Evolutionary conservation across 106 monocot genomes (phyloP).

Genomic region (Dendrobium nobile): DNA sequence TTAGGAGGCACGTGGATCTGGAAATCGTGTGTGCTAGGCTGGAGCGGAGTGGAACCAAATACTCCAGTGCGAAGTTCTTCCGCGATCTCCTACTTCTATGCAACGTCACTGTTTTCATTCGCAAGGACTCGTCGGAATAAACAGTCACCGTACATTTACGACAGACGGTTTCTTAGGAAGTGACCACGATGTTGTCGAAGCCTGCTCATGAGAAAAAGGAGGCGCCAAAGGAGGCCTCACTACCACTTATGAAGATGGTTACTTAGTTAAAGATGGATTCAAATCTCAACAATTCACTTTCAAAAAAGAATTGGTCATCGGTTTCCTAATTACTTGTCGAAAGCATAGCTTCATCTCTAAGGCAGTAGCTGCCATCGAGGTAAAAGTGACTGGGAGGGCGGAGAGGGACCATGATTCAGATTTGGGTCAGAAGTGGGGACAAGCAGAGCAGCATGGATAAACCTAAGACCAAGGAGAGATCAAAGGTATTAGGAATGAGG

Average conservation of each 20-base stretch:
- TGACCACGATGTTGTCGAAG: not conserved
- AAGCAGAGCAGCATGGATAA: not conserved
- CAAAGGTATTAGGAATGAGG: not conserved
- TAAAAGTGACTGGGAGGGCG: constrained; percentile 1
- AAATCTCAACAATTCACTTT: not conserved
- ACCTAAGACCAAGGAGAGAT: constrained; percentile 13
- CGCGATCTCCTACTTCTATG: constrained; percentile 80
- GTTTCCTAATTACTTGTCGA: constrained; percentile 9
- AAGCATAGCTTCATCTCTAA: constrained; percentile 9
- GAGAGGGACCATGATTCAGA: not conserved
- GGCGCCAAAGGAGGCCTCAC: not conserved
- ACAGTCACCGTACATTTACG: constrained; percentile 43
- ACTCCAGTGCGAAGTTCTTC: constrained; percentile 33
- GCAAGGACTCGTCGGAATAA: constrained; percentile 36
- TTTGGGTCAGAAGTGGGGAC: not conserved
- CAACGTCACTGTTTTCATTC: constrained; percentile 75
- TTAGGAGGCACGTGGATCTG: too few species aligned
- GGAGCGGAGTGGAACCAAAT: constrained; percentile 18
- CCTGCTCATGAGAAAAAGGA: too few species aligned
- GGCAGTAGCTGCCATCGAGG: not conserved
- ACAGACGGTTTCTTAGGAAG: constrained; percentile 27
- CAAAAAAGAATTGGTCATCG: not conserved
- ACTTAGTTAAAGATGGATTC: constrained; percentile 4
- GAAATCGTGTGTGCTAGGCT: not conserved
- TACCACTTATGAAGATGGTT: not conserved